A percentile compares a stretch with the other conserved stretches of the same genome.
phyloP scores from a whole-genome alignment of 2,329 filamentous ascomycete genomes.

The Sarocladiaceae sp. region DNA sequence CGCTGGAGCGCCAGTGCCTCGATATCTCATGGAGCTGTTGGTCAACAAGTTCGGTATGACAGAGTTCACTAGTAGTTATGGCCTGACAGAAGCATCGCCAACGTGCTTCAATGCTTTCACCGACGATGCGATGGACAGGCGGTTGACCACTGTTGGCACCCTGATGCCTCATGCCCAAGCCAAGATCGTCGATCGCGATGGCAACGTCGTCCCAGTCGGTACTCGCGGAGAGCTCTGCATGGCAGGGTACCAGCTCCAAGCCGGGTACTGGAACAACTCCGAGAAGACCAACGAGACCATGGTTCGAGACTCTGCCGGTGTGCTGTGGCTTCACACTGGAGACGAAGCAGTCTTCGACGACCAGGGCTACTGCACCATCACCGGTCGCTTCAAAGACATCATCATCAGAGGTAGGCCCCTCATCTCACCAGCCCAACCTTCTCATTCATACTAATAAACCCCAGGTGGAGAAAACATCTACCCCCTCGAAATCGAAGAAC shows the following conservation, averaged over 20 bases:
- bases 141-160: slow-evolving; percentile 70
- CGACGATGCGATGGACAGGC: slow-evolving; percentile 61
- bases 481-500: slow-evolving; percentile 71
- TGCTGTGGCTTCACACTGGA: slow-evolving; percentile 62
- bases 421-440: no score
- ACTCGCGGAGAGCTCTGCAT: slow-evolving; percentile 71
- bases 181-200: slow-evolving; percentile 70
- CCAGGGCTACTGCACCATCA: slow-evolving; percentile 67
- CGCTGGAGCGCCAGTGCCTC: slow-evolving; percentile 72
- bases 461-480: slow-evolving; percentile 68
- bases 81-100: slow-evolving; percentile 73
- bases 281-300: slow-evolving; percentile 66
- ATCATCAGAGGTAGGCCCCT: slow-evolving; percentile 68
- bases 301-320: slow-evolving; percentile 46
- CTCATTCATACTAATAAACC: background rate
- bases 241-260: slow-evolving; percentile 71
- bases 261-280: slow-evolving; percentile 64
- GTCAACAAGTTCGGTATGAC: slow-evolving; percentile 69
- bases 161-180: slow-evolving; percentile 71
- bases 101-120: slow-evolving; percentile 80
- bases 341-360: slow-evolving; percentile 67
- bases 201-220: slow-evolving; percentile 63
- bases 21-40: slow-evolving; percentile 69
- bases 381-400: slow-evolving; percentile 74
- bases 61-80: slow-evolving; percentile 67